Conservation (phyloP, 2,329 filamentous ascomycete genomes). For the Cercospora canescens region DNA sequence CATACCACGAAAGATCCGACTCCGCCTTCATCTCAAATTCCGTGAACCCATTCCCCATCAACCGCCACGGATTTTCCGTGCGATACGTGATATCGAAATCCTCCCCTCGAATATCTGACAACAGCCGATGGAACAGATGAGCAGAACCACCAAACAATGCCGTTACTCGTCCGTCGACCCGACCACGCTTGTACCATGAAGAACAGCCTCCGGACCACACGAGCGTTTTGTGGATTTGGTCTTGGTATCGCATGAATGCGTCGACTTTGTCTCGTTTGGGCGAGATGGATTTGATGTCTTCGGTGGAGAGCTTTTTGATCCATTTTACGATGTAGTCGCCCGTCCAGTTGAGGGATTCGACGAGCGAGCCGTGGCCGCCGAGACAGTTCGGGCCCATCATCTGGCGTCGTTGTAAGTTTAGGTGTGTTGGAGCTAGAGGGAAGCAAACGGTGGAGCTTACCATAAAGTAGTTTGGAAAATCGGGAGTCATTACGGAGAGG, state of each 20-base stretch:
- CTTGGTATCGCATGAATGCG: background rate
- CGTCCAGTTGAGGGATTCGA: conserved; percentile 18
- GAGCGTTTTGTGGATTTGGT: background rate
- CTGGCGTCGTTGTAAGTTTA: background rate
- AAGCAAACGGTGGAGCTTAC: background rate
- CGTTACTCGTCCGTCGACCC: background rate
- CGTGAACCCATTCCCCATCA: background rate
- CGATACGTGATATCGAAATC: background rate
- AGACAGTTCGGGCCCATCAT: conserved; percentile 22
- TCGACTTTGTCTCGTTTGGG: background rate
- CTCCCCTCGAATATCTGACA: background rate
- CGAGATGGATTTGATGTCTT: background rate
- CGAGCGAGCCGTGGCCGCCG: conserved; percentile 15
- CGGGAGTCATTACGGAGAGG: conserved; percentile 25
- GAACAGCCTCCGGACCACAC: background rate
- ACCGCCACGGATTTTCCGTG: background rate
- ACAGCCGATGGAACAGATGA: background rate
- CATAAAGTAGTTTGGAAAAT: conserved; percentile 28
- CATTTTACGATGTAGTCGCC: conserved; percentile 46
- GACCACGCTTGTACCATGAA: background rate
- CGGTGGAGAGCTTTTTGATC: background rate
- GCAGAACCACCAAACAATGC: background rate
- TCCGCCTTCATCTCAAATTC: background rate
- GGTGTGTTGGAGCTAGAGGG: too few relatives aligned
- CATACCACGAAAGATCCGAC: background rate